A percentile compares a stretch with the other conserved stretches of the same genome.
Conservation (phyloP, 2,329 filamentous ascomycete species). For the Phialophora macrospora region DNA sequence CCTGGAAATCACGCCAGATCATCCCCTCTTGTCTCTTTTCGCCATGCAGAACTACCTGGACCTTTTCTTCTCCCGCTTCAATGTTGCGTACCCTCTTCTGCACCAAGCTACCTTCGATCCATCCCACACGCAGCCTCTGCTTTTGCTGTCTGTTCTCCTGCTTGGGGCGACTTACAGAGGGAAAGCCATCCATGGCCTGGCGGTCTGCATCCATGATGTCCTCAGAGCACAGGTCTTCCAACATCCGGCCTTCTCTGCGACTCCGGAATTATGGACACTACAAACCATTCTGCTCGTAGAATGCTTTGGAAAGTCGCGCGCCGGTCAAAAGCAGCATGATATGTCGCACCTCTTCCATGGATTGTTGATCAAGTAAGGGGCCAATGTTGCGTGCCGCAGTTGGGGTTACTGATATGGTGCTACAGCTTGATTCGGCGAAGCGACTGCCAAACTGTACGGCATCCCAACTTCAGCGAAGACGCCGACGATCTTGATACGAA, state of each 20-base stretch:
- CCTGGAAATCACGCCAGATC: constrained; percentile 52
- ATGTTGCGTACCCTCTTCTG: constrained; percentile 64
- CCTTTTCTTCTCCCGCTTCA: constrained; percentile 66
- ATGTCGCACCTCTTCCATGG: constrained; percentile 66
- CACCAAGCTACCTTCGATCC: constrained; percentile 64
- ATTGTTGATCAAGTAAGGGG: constrained; percentile 54
- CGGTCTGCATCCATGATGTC: constrained; percentile 66
- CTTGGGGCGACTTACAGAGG: constrained; percentile 67
- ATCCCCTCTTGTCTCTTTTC: constrained; percentile 57
- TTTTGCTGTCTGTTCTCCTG: constrained; percentile 61
- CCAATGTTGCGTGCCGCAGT: no score
- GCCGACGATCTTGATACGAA: constrained; percentile 47
- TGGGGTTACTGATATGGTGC: not conserved
- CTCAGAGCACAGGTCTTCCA: constrained; percentile 65
- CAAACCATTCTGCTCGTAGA: constrained; percentile 67
- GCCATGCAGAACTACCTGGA: constrained; percentile 63
- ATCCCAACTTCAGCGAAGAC: constrained; percentile 41
- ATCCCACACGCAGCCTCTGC: constrained; percentile 55
- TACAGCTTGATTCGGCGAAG: constrained; percentile 56
- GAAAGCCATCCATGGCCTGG: constrained; percentile 64
- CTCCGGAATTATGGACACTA: constrained; percentile 65
- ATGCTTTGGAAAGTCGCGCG: constrained; percentile 67
- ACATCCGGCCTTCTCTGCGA: constrained; percentile 61
- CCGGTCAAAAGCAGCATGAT: constrained; percentile 67
- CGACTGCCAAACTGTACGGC: constrained; percentile 53